Percentiles rank a stretch among this genome's conserved stretches.
These are phyloP conservation scores for Suhomyces bokatorum DNA, from an alignment of 1,139 yeast genomes.

Conservation along the genomic window DNA sequence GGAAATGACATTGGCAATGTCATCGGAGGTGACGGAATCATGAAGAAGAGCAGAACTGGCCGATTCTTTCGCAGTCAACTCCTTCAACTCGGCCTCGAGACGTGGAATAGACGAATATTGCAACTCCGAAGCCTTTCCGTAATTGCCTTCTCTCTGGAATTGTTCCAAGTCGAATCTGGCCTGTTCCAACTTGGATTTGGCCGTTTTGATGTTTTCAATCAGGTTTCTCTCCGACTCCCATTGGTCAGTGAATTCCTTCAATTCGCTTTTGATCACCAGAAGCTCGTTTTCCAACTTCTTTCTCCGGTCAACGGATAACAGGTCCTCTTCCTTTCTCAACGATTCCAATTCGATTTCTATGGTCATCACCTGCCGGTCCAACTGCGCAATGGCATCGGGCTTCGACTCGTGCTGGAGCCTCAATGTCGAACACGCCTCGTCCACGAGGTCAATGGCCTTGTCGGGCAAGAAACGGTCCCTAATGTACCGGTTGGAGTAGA, in stretches of 20 bases:
- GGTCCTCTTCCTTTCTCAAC: conserved; percentile 87
- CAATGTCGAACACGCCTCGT: conserved; percentile 94
- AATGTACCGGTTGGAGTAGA: conserved; percentile 84
- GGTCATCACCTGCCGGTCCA: conserved; percentile 90
- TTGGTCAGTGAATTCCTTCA: conserved; percentile 66
- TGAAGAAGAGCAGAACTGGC: conserved; percentile 56
- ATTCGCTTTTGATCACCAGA: conserved; percentile 60
- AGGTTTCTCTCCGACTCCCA: conserved; percentile 84
- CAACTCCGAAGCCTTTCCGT: conserved; percentile 83
- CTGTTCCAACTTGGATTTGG: conserved; percentile 80
- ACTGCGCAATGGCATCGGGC: conserved; percentile 88
- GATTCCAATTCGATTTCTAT: conserved; percentile 94
- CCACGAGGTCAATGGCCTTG: conserved; percentile 93
- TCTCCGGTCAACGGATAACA: conserved; percentile 74
- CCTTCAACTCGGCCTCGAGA: conserved; percentile 58
- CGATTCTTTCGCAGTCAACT: conserved; percentile 46
- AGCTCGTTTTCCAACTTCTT: conserved; percentile 64
- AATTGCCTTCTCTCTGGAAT: conserved; percentile 81
- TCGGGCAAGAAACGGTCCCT: conserved; percentile 92
- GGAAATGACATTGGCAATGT: conserved; percentile 87
- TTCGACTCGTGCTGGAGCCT: conserved; percentile 94
- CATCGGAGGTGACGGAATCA: conserved; percentile 92
- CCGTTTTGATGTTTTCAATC: conserved; percentile 72
- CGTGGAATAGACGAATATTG: conserved; percentile 86
- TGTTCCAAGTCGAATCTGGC: conserved; percentile 82